Percentiles rank a stretch among this genome's conserved stretches.
phyloP scores from a whole-genome alignment of 2,329 filamentous ascomycete species.

The Pseudogymnoascus sp. region DNA sequence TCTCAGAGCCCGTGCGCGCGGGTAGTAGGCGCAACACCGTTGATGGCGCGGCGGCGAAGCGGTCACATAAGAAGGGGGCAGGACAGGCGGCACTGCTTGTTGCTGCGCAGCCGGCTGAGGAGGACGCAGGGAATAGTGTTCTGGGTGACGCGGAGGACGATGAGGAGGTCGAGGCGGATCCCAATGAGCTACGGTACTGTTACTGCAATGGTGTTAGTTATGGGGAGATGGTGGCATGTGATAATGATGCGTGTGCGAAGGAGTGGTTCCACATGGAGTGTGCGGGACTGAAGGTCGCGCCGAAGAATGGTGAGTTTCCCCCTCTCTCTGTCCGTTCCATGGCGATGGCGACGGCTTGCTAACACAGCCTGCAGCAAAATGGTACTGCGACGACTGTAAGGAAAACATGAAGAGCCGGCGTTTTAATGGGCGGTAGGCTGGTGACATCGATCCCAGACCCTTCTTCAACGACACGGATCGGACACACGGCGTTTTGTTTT shows the following conservation, averaged over 20 bases:
- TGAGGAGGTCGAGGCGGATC: conserved; percentile 56
- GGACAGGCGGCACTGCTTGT: conserved; percentile 28
- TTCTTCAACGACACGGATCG: neutral
- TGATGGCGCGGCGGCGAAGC: conserved; percentile 34
- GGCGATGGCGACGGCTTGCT: neutral
- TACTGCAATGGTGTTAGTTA: conserved; percentile 76
- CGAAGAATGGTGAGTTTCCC: conserved; percentile 40
- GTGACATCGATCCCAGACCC: neutral
- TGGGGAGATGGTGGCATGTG: conserved; percentile 78
- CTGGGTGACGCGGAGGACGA: conserved; percentile 34
- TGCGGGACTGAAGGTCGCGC: conserved; percentile 70
- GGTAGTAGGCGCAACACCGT: conserved; percentile 44
- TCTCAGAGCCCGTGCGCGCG: conserved; percentile 49
- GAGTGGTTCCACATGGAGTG: conserved; percentile 84
- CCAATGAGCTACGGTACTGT: conserved; percentile 68
- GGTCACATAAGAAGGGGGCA: conserved; percentile 53
- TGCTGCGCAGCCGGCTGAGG: conserved; percentile 19
- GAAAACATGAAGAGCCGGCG: conserved; percentile 24
- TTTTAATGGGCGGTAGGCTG: conserved; percentile 19
- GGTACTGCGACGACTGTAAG: conserved; percentile 29
- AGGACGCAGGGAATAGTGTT: conserved; percentile 36
- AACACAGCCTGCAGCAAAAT: conserved; percentile 22
- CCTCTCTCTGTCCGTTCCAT: neutral
- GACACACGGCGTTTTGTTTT: neutral
- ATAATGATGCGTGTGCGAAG: conserved; percentile 62